Evolutionary conservation across 1,139 yeast species (phyloP).

Genomic region (Suhomyces atakaporum): DNA sequence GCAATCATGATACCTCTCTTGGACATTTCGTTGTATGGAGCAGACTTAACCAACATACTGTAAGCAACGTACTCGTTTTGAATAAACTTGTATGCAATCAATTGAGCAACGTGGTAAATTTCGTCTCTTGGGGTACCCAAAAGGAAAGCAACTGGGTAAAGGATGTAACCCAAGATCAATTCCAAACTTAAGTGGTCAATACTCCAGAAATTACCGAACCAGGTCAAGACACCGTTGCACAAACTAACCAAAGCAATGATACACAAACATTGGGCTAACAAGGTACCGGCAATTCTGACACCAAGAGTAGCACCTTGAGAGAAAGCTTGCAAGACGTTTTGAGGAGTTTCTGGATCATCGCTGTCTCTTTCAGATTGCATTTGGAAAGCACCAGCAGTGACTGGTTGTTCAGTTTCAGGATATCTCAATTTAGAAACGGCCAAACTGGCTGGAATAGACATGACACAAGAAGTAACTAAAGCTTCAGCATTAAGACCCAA

Average conservation of each 20-base stretch:
- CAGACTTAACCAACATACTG: slow-evolving; percentile 40
- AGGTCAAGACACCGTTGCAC: slow-evolving; percentile 57
- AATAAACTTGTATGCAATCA: slow-evolving; percentile 60
- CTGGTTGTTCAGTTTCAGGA: slow-evolving; percentile 62
- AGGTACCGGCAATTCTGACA: slow-evolving; percentile 58
- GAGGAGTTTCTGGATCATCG: slow-evolving; percentile 46
- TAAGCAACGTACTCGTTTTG: slow-evolving; percentile 69
- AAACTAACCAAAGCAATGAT: slow-evolving; percentile 64
- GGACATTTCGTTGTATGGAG: slow-evolving; percentile 52
- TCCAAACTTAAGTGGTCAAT: slow-evolving; percentile 54
- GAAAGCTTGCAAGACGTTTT: slow-evolving; percentile 65
- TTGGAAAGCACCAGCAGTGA: slow-evolving; percentile 50
- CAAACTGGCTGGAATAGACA: slow-evolving; percentile 70
- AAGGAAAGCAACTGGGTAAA: slow-evolving; percentile 64
- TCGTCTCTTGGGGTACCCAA: slow-evolving; percentile 64
- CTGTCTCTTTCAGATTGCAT: slow-evolving; percentile 20
- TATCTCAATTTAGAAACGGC: slow-evolving; percentile 63
- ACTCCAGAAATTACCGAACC: slow-evolving; percentile 70
- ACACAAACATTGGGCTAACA: slow-evolving; percentile 63
- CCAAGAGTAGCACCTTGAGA: slow-evolving; percentile 66
- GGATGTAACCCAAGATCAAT: slow-evolving; percentile 57
- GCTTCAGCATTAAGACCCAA: slow-evolving; percentile 68
- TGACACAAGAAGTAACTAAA: slow-evolving; percentile 65
- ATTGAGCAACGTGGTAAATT: slow-evolving; percentile 50
- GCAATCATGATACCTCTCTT: slow-evolving; percentile 59